A percentile compares a stretch with the other conserved stretches of the same genome.
These are phyloP conservation scores for Populus ilicifolia DNA, from an alignment of 345 rosid species.

Conservation along the genomic window DNA sequence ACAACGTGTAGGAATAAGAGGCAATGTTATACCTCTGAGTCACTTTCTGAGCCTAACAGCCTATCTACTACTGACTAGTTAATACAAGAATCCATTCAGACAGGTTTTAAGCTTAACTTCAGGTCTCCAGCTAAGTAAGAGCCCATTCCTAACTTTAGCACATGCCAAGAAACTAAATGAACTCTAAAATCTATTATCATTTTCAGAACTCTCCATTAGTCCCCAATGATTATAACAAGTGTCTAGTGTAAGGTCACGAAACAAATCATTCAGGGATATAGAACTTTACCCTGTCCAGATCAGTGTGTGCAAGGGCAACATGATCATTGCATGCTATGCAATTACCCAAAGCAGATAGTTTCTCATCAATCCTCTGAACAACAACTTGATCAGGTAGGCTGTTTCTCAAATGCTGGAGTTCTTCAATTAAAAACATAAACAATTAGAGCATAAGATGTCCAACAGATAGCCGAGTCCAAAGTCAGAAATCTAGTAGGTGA, in stretches of 20 bases:
- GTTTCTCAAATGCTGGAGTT: conserved; percentile 90
- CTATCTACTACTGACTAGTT: not conserved
- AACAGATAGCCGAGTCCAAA: not conserved
- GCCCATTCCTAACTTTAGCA: not conserved
- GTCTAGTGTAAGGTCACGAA: not conserved
- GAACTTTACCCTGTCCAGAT: conserved; percentile 61
- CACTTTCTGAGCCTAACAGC: not conserved
- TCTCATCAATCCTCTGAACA: conserved; percentile 91
- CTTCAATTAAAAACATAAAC: conserved; percentile 32
- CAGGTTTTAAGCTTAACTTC: not conserved
- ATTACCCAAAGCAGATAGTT: conserved; percentile 87
- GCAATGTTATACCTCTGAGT: not conserved
- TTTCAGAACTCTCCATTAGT: not conserved
- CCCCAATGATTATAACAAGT: not conserved
- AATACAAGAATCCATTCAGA: not conserved
- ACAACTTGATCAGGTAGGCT: conserved; percentile 90
- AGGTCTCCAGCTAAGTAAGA: not conserved
- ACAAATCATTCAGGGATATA: not conserved
- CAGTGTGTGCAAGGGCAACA: conserved; percentile 93
- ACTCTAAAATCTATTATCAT: not conserved
- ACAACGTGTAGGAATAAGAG: not conserved
- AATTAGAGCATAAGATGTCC: not conserved
- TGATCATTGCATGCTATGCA: conserved; percentile 96
- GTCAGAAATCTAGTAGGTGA: not conserved
- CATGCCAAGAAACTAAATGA: not conserved